Evolutionary conservation across 331 rosid species (phyloP).

Genomic region (Quercus phellos): DNA sequence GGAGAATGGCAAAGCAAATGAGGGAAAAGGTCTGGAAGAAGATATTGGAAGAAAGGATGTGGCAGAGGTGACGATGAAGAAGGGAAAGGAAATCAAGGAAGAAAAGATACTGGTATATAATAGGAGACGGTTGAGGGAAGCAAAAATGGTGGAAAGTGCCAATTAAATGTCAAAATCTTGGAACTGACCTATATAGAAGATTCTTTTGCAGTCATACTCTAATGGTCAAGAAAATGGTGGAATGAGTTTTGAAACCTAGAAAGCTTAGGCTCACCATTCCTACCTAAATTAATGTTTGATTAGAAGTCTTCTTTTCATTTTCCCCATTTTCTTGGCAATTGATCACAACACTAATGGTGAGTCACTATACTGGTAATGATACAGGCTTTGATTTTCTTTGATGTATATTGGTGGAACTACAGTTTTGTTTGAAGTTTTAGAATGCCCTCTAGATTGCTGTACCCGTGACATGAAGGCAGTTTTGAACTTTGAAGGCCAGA

Average conservation of each 20-base stretch:
- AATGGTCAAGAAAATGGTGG: constrained; percentile 10
- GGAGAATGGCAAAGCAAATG: constrained; percentile 8
- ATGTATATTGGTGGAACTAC: constrained; percentile 31
- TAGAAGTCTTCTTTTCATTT: background rate
- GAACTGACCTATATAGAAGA: constrained; percentile 10
- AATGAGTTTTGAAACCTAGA: constrained; percentile 9
- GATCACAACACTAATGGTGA: background rate
- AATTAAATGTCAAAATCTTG: constrained; percentile 11
- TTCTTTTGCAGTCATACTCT: constrained; percentile 18
- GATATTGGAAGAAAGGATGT: constrained; percentile 13
- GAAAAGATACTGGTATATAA: constrained; percentile 36
- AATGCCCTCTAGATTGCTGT: constrained; percentile 28
- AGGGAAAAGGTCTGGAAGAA: constrained; percentile 22
- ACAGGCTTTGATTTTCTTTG: constrained; percentile 22
- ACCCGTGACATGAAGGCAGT: constrained; percentile 6
- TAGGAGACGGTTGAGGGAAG: constrained; percentile 31
- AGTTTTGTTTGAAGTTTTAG: constrained; percentile 28
- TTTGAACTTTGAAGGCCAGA: constrained; percentile 34
- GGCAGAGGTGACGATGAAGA: constrained; percentile 22
- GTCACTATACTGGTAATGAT: constrained; percentile 9
- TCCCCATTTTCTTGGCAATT: background rate
- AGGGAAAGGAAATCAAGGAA: constrained; percentile 14
- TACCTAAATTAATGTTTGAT: background rate
- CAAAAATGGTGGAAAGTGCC: constrained; percentile 18
- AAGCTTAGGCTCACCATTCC: constrained; percentile 22